Percentiles rank a stretch among this genome's conserved stretches.
Conservation (phyloP, 1,284 basidiomycete species). For the Thelephora terrestris region DNA sequence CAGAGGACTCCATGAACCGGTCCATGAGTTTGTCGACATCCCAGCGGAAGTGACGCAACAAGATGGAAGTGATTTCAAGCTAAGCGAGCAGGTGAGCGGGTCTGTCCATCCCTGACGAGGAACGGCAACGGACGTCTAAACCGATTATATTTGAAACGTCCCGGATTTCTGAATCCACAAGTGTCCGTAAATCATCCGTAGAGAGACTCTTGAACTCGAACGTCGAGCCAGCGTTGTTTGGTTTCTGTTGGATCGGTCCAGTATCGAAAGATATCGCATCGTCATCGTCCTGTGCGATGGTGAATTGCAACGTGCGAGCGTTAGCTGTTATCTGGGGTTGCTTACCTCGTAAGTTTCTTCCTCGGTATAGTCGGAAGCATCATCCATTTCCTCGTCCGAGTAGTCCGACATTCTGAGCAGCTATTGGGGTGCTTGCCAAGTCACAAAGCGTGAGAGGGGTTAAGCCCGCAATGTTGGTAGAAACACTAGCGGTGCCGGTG, state of each 20-base stretch:
- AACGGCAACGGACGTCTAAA: conserved; percentile 30
- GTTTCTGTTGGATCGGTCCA: conserved; percentile 17
- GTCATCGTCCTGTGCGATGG: conserved; percentile 17
- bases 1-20: conserved; percentile 42
- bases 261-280: conserved; percentile 16
- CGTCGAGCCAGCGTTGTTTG: conserved; percentile 16
- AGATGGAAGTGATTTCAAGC: conserved; percentile 42
- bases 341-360: conserved; percentile 13
- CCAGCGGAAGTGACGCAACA: conserved; percentile 56
- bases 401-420: conserved; percentile 21
- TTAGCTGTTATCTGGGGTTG: background rate
- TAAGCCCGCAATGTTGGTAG: no score
- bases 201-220: conserved; percentile 27
- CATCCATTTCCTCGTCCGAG: conserved; percentile 18
- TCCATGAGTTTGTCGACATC: conserved; percentile 54
- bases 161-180: conserved; percentile 34
- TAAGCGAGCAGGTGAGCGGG: conserved; percentile 9
- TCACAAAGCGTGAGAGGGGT: no score
- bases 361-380: conserved; percentile 21
- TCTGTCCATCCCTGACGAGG: background rate
- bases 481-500: no score
- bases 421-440: no score
- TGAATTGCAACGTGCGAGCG: background rate
- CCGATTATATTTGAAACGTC: conserved; percentile 40
- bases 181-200: conserved; percentile 30